Percentiles rank a stretch among this genome's conserved stretches.
These are phyloP conservation scores for Solanum medicagineum DNA, from an alignment of 257 asterid genomes.

Conservation along the genomic window DNA sequence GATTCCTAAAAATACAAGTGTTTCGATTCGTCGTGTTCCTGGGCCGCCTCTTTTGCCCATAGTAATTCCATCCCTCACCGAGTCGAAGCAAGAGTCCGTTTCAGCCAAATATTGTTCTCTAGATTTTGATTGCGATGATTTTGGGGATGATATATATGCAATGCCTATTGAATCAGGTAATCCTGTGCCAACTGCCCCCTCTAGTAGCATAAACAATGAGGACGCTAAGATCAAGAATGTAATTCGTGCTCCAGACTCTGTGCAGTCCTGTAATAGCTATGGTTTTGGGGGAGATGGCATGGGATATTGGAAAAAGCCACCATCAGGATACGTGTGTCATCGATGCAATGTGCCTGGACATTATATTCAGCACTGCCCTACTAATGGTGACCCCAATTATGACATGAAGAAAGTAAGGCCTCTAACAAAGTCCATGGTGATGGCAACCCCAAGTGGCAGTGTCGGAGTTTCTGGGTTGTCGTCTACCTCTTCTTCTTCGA, in stretches of 20 bases:
- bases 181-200: neutral
- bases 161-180: neutral
- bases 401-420: slow-evolving; percentile 68
- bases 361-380: slow-evolving; percentile 88
- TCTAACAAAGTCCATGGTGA: slow-evolving; percentile 15
- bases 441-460: slow-evolving; percentile 87
- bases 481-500: slow-evolving; percentile 2
- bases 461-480: slow-evolving; percentile 64
- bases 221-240: slow-evolving; percentile 34
- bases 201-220: neutral
- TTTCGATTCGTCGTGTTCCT: slow-evolving; percentile 92
- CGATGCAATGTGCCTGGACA: slow-evolving; percentile 97
- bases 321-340: slow-evolving; percentile 82
- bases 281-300: slow-evolving; percentile 70
- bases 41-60: slow-evolving; percentile 54
- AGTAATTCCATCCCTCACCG: neutral
- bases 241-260: slow-evolving; percentile 50
- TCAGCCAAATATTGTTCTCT: neutral
- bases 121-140: neutral
- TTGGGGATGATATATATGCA: neutral
- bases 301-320: slow-evolving; percentile 71
- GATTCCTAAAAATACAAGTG: slow-evolving; percentile 90
- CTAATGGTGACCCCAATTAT: slow-evolving; percentile 85
- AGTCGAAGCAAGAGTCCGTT: neutral
- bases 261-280: slow-evolving; percentile 20